A percentile compares a stretch with the other conserved stretches of the same genome.
Conservation (phyloP, 2,329 filamentous ascomycete species). For the Cladophialophora exuberans region DNA sequence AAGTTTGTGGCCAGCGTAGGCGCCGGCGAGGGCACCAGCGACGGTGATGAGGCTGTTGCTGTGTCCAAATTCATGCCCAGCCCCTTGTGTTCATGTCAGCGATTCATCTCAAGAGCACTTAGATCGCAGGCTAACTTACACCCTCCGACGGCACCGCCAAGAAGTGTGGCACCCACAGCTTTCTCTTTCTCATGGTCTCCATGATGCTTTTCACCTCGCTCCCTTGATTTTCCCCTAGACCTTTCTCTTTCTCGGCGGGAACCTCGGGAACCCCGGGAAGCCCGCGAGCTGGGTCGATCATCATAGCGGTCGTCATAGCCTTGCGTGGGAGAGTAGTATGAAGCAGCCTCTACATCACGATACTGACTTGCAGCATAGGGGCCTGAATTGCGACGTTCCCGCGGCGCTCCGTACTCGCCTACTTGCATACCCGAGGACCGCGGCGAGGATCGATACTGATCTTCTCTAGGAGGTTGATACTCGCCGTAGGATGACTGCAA, state of each 20-base stretch:
- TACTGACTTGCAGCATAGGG: slow-evolving; percentile 27
- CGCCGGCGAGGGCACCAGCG: slow-evolving; percentile 25
- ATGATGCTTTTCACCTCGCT: slow-evolving; percentile 23
- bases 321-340: slow-evolving; percentile 23
- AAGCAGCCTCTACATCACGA: slow-evolving; percentile 17
- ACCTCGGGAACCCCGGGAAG: slow-evolving; percentile 20
- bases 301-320: slow-evolving; percentile 15
- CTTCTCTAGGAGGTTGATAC: slow-evolving; percentile 30
- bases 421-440: slow-evolving; percentile 28
- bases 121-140: slow-evolving; percentile 18
- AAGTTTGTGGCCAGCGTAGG: slow-evolving; percentile 31
- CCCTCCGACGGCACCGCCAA: slow-evolving; percentile 44
- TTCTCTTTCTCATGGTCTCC: slow-evolving; percentile 38
- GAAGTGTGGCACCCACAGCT: slow-evolving; percentile 41
- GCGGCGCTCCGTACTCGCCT: slow-evolving; percentile 25
- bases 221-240: slow-evolving; percentile 13
- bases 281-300: slow-evolving; percentile 22
- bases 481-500: slow-evolving; percentile 13
- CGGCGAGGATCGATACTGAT: slow-evolving; percentile 27
- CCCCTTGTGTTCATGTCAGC: slow-evolving; percentile 19
- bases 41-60: slow-evolving; percentile 23
- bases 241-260: slow-evolving; percentile 22
- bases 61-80: slow-evolving; percentile 32
- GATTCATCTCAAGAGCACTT: not conserved
- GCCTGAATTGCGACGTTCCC: slow-evolving; percentile 27